A percentile compares a stretch with the other conserved stretches of the same genome.
Conservation (phyloP, 1,284 basidiomycete genomes). For the Ceratobasidium sp. region DNA sequence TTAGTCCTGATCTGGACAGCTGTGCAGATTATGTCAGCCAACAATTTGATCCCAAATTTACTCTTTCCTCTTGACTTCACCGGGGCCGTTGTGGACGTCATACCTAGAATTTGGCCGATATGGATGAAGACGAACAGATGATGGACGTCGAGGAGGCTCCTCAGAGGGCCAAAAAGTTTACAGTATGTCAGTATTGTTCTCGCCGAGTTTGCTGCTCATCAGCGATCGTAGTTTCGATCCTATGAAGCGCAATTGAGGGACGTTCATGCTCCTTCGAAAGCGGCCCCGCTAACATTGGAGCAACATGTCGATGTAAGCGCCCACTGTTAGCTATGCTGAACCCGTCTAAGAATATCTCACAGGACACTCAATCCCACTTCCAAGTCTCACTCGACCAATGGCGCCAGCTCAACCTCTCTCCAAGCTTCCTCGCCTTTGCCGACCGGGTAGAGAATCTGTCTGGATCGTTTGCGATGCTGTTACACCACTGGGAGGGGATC, state of each 20-base stretch:
- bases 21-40: too few species aligned
- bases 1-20: not conserved
- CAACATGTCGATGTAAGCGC: constrained; percentile 69
- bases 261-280: constrained; percentile 77
- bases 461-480: constrained; percentile 81
- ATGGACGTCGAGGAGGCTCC: constrained; percentile 31
- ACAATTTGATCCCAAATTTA: constrained; percentile 44
- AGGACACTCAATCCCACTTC: constrained; percentile 83
- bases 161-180: constrained; percentile 38
- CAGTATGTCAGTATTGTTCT: not conserved
- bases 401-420: constrained; percentile 83
- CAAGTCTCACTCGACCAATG: constrained; percentile 76
- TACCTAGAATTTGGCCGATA: not conserved
- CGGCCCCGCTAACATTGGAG: constrained; percentile 69
- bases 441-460: constrained; percentile 72
- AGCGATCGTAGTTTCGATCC: constrained; percentile 62
- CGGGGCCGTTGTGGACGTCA: not conserved
- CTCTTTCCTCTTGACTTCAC: constrained; percentile 12
- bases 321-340: constrained; percentile 9
- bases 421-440: constrained; percentile 79
- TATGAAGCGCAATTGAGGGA: constrained; percentile 74
- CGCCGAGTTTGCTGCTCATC: not conserved
- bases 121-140: constrained; percentile 29
- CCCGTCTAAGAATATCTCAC: constrained; percentile 33
- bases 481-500: constrained; percentile 83